These are phyloP conservation scores for Tetrahymena thermophila DNA, from an alignment of 73 alveolate species.

Conservation along the genomic window DNA sequence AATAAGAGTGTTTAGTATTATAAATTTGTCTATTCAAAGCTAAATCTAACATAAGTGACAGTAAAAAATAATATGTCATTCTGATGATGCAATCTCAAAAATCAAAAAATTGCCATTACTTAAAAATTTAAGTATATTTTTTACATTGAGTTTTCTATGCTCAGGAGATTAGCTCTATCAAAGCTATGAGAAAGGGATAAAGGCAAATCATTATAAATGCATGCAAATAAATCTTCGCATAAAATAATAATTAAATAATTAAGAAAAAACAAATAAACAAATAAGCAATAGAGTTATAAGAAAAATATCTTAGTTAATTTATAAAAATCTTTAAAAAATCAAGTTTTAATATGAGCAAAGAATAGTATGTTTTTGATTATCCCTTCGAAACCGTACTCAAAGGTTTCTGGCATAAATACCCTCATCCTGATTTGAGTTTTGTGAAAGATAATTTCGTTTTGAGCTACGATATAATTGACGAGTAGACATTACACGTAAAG, in stretches of 20 bases:
- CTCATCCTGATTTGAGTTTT: background rate
- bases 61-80: background rate
- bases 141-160: background rate
- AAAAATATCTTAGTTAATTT: background rate
- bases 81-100: background rate
- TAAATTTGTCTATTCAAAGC: conserved; percentile 1
- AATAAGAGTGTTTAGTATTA: background rate
- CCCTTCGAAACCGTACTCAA: background rate
- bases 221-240: background rate
- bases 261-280: background rate
- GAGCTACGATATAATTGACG: background rate
- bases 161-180: background rate
- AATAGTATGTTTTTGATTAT: background rate
- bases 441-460: background rate
- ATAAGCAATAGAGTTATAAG: background rate
- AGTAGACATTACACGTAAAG: background rate
- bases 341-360: background rate
- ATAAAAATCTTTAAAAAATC: background rate
- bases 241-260: background rate
- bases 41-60: background rate
- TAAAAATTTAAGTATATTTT: background rate
- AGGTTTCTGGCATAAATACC: background rate
- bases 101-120: background rate
- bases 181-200: background rate
- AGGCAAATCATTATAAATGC: background rate